Conservation (phyloP, 2,329 filamentous ascomycete genomes). For the Daldinia eschscholtzii region DNA sequence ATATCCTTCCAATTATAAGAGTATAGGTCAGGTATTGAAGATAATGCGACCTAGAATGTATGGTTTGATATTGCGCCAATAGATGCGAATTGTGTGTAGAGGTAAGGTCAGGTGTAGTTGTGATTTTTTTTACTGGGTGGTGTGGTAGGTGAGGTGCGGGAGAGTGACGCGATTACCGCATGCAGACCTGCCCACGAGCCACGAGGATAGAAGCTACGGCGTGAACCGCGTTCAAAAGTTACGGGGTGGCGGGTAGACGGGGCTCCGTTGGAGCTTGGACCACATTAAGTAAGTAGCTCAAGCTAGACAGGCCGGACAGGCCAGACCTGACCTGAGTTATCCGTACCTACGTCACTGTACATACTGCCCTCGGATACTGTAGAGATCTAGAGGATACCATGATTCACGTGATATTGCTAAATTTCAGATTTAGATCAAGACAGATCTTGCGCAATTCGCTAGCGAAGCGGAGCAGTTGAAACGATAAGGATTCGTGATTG, state of each 20-base stretch:
- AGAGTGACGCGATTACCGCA: conserved; percentile 43
- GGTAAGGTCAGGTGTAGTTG: conserved; percentile 13
- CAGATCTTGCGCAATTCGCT: conserved; percentile 6
- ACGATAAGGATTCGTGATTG: conserved; percentile 2
- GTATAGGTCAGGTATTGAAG: background rate
- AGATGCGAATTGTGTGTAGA: background rate
- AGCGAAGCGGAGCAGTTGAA: conserved; percentile 2
- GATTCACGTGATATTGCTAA: conserved; percentile 10
- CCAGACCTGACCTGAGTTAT: too few relatives aligned
- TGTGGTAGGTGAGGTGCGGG: conserved; percentile 20
- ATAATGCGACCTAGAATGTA: background rate
- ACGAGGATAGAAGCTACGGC: conserved; percentile 15
- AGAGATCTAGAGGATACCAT: background rate
- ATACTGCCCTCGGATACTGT: background rate
- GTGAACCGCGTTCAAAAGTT: conserved; percentile 32
- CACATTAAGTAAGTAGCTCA: background rate
- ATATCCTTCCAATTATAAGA: background rate
- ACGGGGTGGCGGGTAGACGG: conserved; percentile 8
- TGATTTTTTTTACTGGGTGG: background rate
- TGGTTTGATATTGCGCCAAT: conserved; percentile 7
- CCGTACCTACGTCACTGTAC: background rate
- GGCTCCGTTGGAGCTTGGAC: conserved; percentile 28
- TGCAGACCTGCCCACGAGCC: conserved; percentile 37
- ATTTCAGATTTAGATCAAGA: conserved; percentile 8
- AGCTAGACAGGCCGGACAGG: too few relatives aligned